These are phyloP conservation scores for Forsythia suspensa DNA, from an alignment of 257 asterid genomes.

Conservation along the genomic window DNA sequence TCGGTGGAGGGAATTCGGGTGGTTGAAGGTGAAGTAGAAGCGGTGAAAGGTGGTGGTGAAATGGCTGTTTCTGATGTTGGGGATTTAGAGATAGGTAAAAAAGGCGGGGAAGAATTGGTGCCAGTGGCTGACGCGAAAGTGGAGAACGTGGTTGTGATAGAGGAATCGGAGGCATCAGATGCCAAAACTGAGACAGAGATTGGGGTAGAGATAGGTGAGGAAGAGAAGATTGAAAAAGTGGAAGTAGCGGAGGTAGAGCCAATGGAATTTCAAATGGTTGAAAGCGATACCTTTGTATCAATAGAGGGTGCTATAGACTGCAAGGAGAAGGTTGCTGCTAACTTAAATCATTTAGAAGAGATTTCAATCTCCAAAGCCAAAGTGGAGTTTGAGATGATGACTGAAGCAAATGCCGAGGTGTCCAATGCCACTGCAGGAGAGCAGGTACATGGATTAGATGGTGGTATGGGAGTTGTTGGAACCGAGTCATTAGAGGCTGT, in stretches of 20 bases:
- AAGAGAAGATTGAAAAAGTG: constrained; percentile 22
- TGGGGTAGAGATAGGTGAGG: constrained; percentile 13
- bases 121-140: constrained; percentile 10
- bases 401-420: constrained; percentile 18
- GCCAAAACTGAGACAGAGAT: constrained; percentile 3
- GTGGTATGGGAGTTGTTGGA: constrained; percentile 10
- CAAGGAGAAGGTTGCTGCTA: constrained; percentile 30
- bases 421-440: constrained; percentile 30
- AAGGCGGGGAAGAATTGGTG: constrained; percentile 21
- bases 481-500: constrained; percentile 12
- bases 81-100: constrained; percentile 5
- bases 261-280: constrained; percentile 20
- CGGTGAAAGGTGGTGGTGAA: constrained; percentile 27
- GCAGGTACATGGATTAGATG: constrained; percentile 27
- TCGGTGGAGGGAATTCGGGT: not conserved
- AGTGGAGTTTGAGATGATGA: constrained; percentile 21
- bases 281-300: constrained; percentile 12
- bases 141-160: constrained; percentile 14
- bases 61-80: constrained; percentile 3
- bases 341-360: constrained; percentile 32
- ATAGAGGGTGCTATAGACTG: constrained; percentile 16
- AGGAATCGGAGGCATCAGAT: constrained; percentile 17
- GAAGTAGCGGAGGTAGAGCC: constrained; percentile 21
- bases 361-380: constrained; percentile 16
- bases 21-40: constrained; percentile 18